Evolutionary conservation across 495 filamentous ascomycete species (phyloP).

Genomic region (Neurospora sp.): DNA sequence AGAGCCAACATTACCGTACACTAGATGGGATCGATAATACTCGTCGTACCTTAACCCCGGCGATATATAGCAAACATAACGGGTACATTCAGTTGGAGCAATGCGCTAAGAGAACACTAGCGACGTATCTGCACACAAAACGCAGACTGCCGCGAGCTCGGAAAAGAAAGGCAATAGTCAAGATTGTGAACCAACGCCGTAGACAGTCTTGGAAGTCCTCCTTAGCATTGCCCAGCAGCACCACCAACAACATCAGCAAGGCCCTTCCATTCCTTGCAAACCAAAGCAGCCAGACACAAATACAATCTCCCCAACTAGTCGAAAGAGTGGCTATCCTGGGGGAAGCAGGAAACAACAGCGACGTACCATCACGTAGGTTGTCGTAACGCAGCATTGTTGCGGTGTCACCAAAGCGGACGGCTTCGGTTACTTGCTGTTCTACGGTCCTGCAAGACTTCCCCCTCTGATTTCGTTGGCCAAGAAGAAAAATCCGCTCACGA

Average conservation of each 20-base stretch:
- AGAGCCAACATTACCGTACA: background rate
- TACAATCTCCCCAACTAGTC: background rate
- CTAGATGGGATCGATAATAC: too few species aligned
- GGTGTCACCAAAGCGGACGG: conserved; percentile 6
- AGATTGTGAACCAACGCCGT: background rate
- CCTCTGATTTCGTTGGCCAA: conserved; percentile 1
- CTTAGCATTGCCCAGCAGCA: background rate
- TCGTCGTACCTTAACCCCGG: background rate
- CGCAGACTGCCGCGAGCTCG: background rate
- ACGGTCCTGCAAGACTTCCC: background rate
- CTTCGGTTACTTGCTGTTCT: conserved; percentile 10
- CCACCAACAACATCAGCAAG: background rate
- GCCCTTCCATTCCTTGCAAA: background rate
- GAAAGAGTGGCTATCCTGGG: background rate
- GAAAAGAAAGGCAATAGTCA: background rate
- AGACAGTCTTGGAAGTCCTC: background rate
- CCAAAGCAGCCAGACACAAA: background rate
- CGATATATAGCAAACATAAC: background rate
- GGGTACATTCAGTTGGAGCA: background rate
- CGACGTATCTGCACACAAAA: background rate
- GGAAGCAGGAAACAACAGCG: background rate
- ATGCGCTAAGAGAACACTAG: background rate
- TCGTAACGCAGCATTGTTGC: conserved; percentile 6
- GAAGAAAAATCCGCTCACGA: background rate
- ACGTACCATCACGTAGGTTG: background rate